Evolutionary conservation across 306 rosid species (phyloP), one percentile per base, ranked within the genome.

Genomic region (Prunus mongolica): DNA sequence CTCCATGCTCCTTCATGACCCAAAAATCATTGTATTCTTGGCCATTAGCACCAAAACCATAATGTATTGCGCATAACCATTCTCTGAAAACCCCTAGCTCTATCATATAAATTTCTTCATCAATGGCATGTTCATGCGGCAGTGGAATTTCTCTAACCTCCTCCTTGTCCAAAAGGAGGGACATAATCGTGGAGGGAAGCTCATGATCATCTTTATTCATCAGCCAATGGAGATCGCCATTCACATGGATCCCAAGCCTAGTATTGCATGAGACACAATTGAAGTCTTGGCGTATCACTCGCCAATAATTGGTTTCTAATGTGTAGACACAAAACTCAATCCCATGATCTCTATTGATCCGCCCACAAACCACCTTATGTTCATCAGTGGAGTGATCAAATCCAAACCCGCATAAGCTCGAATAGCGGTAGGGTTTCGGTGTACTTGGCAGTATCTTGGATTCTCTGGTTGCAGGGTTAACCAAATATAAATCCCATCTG

Each of bases 291-390:
- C 62, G 25, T 18, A 69, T 28, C 46, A 28, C 24, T 19, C 62
- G 74, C 74, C 74, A 69, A 4, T 46, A 50, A 51, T 52, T 12
- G 47, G 63, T 52, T 30, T 70, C n/a, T 38, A 70, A 70, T 19
- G 74, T 27, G 12, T 70, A 70, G 47, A 49, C 74, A 70, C 63
- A 49, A 52, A 70, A 25, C 24, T 15, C 3, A 15, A 47, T 34
- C 12, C 20, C 74, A 52, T 9, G 5, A 9, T 50, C 12, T 19
- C 10, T 41, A 2, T 15, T 50, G 60, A 20, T 19, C 62, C 62
- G 25, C 62, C 62, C 62, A 22, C 56, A 13, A 18, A 70, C 44
- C 16, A 49, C 73, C 60, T 49, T 69, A 9, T 49, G 27, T 24
- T 25, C 24, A 9, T 9, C 49, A 0, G 50, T 16, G 24, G 69